Percentiles rank a stretch among this genome's conserved stretches.
Evolutionary conservation across 2,329 filamentous ascomycete species (phyloP).

Genomic region (Scedosporium apiospermum): DNA sequence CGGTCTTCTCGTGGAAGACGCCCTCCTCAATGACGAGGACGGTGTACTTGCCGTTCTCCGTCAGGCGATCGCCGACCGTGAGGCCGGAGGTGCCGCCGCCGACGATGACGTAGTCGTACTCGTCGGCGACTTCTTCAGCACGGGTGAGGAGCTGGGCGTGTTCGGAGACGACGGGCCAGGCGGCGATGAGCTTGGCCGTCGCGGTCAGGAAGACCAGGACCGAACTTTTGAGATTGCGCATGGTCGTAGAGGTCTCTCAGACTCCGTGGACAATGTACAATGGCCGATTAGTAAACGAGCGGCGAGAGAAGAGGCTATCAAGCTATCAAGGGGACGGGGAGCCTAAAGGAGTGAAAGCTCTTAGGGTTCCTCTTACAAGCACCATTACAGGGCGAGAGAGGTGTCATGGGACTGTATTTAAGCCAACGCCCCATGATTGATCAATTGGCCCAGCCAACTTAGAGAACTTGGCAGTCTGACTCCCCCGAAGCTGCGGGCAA

Average conservation of each 20-base stretch:
- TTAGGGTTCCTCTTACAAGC: background rate
- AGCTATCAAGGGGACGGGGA: background rate
- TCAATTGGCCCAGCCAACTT: too few species aligned
- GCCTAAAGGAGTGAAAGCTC: background rate
- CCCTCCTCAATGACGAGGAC: slow-evolving; percentile 6
- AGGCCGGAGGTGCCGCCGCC: slow-evolving; percentile 19
- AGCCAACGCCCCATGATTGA: background rate
- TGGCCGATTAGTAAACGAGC: background rate
- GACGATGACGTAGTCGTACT: slow-evolving; percentile 18
- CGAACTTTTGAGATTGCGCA: background rate
- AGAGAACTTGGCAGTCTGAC: background rate
- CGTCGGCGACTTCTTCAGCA: slow-evolving; percentile 2
- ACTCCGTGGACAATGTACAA: background rate
- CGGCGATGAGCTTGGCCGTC: background rate
- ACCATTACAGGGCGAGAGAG: background rate
- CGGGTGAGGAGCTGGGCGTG: slow-evolving; percentile 2
- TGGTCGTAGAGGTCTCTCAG: background rate
- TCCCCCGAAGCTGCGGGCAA: background rate
- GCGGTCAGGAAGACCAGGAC: background rate
- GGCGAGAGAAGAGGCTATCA: background rate
- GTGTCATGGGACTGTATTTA: background rate
- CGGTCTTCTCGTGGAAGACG: background rate
- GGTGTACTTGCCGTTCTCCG: slow-evolving; percentile 4
- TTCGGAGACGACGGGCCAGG: slow-evolving; percentile 4
- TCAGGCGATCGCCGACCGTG: slow-evolving; percentile 4